A percentile compares a stretch with the other conserved stretches of the same genome.
These are phyloP conservation scores for Ustilago curta DNA, from an alignment of 1,284 basidiomycete species.

Conservation along the genomic window DNA sequence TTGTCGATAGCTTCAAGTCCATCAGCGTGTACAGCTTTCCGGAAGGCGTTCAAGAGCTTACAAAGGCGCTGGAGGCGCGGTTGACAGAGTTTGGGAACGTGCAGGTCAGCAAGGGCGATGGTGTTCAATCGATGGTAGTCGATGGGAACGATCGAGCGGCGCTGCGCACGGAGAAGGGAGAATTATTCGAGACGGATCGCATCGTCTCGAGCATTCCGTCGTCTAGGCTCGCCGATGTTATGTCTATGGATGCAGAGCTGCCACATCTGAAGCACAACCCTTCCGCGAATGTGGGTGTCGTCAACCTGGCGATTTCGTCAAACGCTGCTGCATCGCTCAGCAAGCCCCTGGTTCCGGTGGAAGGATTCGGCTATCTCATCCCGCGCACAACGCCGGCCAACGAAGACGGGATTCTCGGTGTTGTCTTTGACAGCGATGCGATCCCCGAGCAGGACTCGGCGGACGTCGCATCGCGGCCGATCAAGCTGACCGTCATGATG, in stretches of 20 bases:
- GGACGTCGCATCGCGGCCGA: constrained; percentile 35
- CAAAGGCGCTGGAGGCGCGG: constrained; percentile 74
- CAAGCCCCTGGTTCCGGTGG: constrained; percentile 77
- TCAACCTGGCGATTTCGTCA: constrained; percentile 60
- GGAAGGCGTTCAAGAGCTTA: constrained; percentile 81
- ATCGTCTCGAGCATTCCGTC: constrained; percentile 70
- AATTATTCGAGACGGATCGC: constrained; percentile 40
- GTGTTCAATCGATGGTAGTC: constrained; percentile 71
- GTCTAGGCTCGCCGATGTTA: constrained; percentile 32
- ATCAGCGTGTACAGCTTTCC: constrained; percentile 83
- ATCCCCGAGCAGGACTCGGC: constrained; percentile 64
- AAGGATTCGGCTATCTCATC: constrained; percentile 93
- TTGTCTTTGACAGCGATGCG: constrained; percentile 76
- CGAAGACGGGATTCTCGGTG: constrained; percentile 70
- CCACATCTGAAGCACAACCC: constrained; percentile 65
- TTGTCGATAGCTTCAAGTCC: constrained; percentile 73
- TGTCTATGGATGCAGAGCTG: constrained; percentile 67
- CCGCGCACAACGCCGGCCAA: constrained; percentile 78
- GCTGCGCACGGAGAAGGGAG: constrained; percentile 17
- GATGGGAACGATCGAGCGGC: constrained; percentile 72
- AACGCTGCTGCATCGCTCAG: constrained; percentile 78
- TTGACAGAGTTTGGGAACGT: constrained; percentile 75
- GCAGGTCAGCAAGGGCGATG: constrained; percentile 73
- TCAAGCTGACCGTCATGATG: constrained; percentile 89
- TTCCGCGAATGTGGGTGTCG: constrained; percentile 65